These are phyloP conservation scores for Penstemon barbatus DNA, from an alignment of 257 asterid genomes.

Conservation along the genomic window DNA sequence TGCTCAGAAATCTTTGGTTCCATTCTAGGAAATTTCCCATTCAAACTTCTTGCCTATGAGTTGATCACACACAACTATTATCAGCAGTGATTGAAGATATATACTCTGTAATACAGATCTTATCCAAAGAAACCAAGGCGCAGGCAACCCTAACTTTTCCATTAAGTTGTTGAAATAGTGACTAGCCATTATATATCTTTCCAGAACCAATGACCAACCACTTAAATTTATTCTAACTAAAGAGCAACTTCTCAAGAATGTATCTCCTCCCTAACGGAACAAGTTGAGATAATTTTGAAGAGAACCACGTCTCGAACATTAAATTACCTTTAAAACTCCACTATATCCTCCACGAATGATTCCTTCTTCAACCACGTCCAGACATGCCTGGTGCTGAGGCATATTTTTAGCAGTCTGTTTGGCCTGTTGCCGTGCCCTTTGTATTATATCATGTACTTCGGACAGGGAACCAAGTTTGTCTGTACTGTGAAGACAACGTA, in stretches of 20 bases:
- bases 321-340: slow-evolving; percentile 78
- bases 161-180: slow-evolving; percentile 8
- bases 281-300: slow-evolving; percentile 18
- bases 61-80: not conserved
- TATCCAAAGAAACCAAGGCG: not conserved
- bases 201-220: slow-evolving; percentile 22
- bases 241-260: slow-evolving; percentile 2
- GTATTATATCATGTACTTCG: slow-evolving; percentile 58
- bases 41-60: not conserved
- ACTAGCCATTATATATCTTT: slow-evolving; percentile 7
- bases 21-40: not conserved
- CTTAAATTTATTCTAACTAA: not conserved
- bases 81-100: no score
- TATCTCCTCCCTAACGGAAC: slow-evolving; percentile 17
- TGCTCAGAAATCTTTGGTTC: not conserved
- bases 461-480: slow-evolving; percentile 80
- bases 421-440: slow-evolving; percentile 70
- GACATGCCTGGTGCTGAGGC: slow-evolving; percentile 95
- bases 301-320: slow-evolving; percentile 25
- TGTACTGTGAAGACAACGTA: slow-evolving; percentile 76
- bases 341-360: slow-evolving; percentile 85
- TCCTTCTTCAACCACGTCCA: slow-evolving; percentile 89
- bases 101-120: no score
- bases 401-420: slow-evolving; percentile 63
- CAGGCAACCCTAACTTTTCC: slow-evolving; percentile 1